Evolutionary conservation across 139 green algal genomes (phyloP).

Genomic region (Microglena sp.): DNA sequence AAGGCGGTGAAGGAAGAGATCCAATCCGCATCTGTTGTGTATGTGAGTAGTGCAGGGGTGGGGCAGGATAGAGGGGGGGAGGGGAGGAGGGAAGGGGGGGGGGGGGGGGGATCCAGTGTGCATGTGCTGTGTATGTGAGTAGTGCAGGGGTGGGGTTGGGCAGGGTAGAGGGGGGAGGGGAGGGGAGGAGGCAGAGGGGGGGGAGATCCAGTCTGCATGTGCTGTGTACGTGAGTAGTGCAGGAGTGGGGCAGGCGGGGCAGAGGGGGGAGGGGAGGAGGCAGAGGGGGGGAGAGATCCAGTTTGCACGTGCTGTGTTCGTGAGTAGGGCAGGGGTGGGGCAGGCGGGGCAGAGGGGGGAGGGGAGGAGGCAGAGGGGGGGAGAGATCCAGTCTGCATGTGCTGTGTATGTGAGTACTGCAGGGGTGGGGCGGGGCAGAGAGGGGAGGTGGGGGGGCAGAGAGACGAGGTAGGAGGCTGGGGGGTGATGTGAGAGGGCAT

Average conservation of each 20-base stretch:
- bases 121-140: not conserved
- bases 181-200: not conserved
- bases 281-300: too few relatives aligned
- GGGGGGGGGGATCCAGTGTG: not conserved
- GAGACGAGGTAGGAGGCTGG: too few relatives aligned
- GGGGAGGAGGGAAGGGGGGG: not conserved
- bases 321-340: not conserved
- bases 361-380: too few relatives aligned
- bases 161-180: not conserved
- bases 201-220: not conserved
- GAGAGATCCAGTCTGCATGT: not conserved
- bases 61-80: not conserved
- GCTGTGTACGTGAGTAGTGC: conserved; percentile 22
- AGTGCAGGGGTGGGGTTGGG: not conserved
- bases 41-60: conserved; percentile 13
- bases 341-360: not conserved
- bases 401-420: conserved; percentile 22
- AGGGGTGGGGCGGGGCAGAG: not conserved
- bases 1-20: conserved; percentile 75
- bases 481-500: not conserved
- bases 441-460: not conserved
- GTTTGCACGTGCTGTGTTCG: not conserved
- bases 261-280: not conserved
- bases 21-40: conserved; percentile 37
- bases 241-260: not conserved